Conservation (phyloP, 148 eudicot species). For the Vaccinium darrowii region DNA sequence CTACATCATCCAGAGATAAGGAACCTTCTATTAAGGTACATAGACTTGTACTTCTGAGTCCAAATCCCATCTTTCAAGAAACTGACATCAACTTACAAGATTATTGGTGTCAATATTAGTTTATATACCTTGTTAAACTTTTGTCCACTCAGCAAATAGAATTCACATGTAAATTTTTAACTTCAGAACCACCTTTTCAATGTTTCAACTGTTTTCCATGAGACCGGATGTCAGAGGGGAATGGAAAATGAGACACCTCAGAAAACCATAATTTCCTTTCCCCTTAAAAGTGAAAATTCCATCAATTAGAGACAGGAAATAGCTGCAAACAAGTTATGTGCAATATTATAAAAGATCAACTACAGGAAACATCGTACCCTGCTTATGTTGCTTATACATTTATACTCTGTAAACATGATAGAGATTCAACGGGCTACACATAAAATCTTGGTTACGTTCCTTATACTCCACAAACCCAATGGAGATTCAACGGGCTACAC, state of each 20-base stretch:
- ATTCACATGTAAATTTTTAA: not conserved
- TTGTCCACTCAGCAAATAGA: not conserved
- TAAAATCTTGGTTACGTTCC: not conserved
- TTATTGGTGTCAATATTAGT: not conserved
- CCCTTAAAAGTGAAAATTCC: not conserved
- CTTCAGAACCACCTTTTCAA: not conserved
- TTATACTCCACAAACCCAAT: not conserved
- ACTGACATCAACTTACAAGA: not conserved
- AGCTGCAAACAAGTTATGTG: not conserved
- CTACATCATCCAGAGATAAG: not conserved
- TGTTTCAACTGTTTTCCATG: not conserved
- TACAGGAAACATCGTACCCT: not conserved
- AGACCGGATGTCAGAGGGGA: not conserved
- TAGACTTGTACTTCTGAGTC: not conserved
- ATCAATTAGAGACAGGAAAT: not conserved
- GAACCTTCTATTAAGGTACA: not conserved
- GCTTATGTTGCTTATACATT: not conserved
- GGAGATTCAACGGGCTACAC: not conserved
- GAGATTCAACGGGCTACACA: not conserved
- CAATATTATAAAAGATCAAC: not conserved
- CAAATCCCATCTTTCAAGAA: conserved; percentile 2
- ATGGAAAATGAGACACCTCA: not conserved
- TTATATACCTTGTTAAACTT: not conserved
- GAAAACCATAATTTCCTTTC: not conserved
- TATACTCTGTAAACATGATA: not conserved